phyloP scores from a whole-genome alignment of 257 asterid species.

The Eustoma russellianum region DNA sequence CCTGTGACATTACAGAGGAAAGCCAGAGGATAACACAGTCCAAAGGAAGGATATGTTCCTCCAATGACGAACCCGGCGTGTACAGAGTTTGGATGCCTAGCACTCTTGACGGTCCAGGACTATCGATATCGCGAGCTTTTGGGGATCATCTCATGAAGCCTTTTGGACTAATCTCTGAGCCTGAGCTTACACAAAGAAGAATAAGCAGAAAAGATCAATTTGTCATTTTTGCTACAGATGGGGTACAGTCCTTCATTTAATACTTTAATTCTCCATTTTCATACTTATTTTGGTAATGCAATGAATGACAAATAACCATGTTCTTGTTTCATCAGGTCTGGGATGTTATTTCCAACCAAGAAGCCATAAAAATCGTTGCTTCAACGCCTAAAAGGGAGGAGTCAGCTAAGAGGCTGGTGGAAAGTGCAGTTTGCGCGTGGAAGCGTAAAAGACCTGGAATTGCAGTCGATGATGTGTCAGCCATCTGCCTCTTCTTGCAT shows the following conservation, averaged over 20 bases:
- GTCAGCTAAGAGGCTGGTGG: slow-evolving; percentile 56
- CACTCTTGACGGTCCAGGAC: slow-evolving; percentile 56
- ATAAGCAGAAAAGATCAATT: slow-evolving; percentile 48
- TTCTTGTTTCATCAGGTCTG: slow-evolving; percentile 38
- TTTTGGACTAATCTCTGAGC: slow-evolving; percentile 75
- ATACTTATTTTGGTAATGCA: not conserved
- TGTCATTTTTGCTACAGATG: slow-evolving; percentile 70
- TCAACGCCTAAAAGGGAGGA: slow-evolving; percentile 35
- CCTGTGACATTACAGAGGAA: slow-evolving; percentile 36
- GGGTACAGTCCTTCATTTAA: slow-evolving; percentile 24
- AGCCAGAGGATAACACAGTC: slow-evolving; percentile 54
- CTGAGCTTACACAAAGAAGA: slow-evolving; percentile 50
- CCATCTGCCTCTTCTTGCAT: slow-evolving; percentile 62
- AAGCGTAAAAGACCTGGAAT: slow-evolving; percentile 41
- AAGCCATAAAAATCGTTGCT: slow-evolving; percentile 57
- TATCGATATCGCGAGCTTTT: slow-evolving; percentile 73
- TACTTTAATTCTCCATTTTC: not conserved
- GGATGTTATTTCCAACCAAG: slow-evolving; percentile 77
- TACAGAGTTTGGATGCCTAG: slow-evolving; percentile 69
- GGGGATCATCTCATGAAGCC: slow-evolving; percentile 69
- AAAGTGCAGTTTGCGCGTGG: slow-evolving; percentile 54
- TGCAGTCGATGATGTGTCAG: slow-evolving; percentile 71
- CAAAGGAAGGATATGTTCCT: slow-evolving; percentile 37
- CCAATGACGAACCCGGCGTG: slow-evolving; percentile 60
- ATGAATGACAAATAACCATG: not conserved